Conservation (phyloP, 495 filamentous ascomycete genomes). For the Hypoxylon rickii region DNA sequence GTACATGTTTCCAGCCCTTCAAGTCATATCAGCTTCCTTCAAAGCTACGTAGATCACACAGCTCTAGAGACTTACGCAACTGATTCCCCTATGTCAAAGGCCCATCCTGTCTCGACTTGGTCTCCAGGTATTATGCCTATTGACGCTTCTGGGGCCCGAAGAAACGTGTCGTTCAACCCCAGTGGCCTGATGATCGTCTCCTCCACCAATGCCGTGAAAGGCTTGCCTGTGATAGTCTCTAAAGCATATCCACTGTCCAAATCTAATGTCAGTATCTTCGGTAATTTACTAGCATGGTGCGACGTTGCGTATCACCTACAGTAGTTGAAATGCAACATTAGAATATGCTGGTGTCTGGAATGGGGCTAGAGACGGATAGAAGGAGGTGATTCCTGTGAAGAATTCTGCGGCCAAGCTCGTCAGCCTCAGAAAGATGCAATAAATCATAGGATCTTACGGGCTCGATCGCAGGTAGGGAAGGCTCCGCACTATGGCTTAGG, state of each 20-base stretch:
- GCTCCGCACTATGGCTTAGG: conserved; percentile 40
- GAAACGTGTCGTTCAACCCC: conserved; percentile 48
- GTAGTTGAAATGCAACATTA: conserved; percentile 49
- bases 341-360: conserved; percentile 46
- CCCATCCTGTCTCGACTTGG: conserved; percentile 37
- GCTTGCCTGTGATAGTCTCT: conserved; percentile 45
- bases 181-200: conserved; percentile 48
- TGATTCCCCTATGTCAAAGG: conserved; percentile 44
- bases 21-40: background rate
- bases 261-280: background rate
- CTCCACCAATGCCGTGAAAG: conserved; percentile 46
- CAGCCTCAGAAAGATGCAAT: too few species aligned
- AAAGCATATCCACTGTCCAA: conserved; percentile 44
- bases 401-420: too few species aligned
- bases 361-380: conserved; percentile 46
- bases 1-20: conserved; percentile 62
- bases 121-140: conserved; percentile 45
- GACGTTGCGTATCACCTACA: conserved; percentile 27
- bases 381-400: conserved; percentile 37
- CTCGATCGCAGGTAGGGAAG: conserved; percentile 42
- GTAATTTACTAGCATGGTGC: too few species aligned
- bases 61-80: conserved; percentile 36
- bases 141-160: conserved; percentile 37
- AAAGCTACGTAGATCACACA: background rate
- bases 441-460: conserved; percentile 44